Conservation (phyloP, 345 rosid genomes). For the Salix udensis region DNA sequence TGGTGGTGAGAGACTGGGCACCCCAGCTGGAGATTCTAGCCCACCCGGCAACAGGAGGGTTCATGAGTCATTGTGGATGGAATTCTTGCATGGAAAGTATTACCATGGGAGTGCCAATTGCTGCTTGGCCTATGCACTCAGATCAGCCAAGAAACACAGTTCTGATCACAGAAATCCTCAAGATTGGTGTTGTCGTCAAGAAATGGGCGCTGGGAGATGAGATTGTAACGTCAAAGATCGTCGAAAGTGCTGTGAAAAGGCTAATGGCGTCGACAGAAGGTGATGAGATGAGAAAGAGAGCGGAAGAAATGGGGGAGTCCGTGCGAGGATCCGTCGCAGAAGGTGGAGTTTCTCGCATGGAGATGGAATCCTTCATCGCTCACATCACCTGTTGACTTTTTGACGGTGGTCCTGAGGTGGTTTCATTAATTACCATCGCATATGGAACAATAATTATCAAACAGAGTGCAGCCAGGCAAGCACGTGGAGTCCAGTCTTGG, state of each 20-base stretch:
- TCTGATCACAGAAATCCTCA: slow-evolving; percentile 36
- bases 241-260: slow-evolving; percentile 30
- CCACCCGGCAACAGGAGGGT: slow-evolving; percentile 46
- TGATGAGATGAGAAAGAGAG: slow-evolving; percentile 41
- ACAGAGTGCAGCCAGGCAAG: neutral
- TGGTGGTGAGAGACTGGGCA: slow-evolving; percentile 54
- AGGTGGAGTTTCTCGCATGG: slow-evolving; percentile 39
- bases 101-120: slow-evolving; percentile 56
- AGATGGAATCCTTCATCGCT: slow-evolving; percentile 46
- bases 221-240: slow-evolving; percentile 10
- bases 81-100: slow-evolving; percentile 70
- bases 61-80: slow-evolving; percentile 70
- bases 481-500: neutral
- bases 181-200: slow-evolving; percentile 33
- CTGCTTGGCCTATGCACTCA: slow-evolving; percentile 64
- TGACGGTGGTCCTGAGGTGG: neutral
- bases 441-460: neutral
- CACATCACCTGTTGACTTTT: slow-evolving; percentile 29
- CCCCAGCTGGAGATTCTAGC: slow-evolving; percentile 57
- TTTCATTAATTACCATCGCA: neutral
- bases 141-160: slow-evolving; percentile 54
- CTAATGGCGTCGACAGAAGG: slow-evolving; percentile 54
- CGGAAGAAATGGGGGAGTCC: slow-evolving; percentile 26
- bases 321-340: slow-evolving; percentile 26
- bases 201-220: slow-evolving; percentile 31